A percentile compares a stretch with the other conserved stretches of the same genome.
phyloP scores from a whole-genome alignment of 169 alveolate genomes.

The Eimeria tenella region DNA sequence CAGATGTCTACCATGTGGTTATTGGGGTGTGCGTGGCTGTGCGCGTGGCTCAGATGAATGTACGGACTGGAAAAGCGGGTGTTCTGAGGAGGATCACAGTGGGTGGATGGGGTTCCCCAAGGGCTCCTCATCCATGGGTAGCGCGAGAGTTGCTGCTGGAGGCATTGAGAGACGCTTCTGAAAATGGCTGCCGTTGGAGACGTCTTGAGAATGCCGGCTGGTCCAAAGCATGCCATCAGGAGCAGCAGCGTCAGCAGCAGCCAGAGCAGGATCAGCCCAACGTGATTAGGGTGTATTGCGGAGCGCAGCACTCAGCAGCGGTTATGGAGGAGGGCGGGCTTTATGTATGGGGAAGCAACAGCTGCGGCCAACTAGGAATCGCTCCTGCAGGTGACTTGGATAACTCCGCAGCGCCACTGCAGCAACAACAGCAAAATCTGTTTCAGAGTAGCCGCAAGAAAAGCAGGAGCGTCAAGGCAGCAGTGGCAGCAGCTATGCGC shows the following conservation, averaged over 20 bases:
- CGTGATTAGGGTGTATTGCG: conserved; percentile 36
- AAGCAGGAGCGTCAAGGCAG: neutral
- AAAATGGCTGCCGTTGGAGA: too few relatives aligned
- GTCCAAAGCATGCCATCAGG: neutral
- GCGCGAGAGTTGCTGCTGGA: too few relatives aligned
- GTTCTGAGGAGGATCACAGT: too few relatives aligned
- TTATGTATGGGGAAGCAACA: conserved; percentile 37
- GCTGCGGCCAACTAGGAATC: conserved; percentile 44
- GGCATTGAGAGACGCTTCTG: too few relatives aligned
- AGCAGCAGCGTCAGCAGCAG: neutral
- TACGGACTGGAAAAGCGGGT: too few relatives aligned
- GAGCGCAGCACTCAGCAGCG: conserved; percentile 48
- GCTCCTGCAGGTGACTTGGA: neutral
- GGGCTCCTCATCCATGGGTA: too few relatives aligned
- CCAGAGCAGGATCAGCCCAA: neutral
- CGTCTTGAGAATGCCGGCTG: too few relatives aligned
- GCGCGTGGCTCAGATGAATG: too few relatives aligned
- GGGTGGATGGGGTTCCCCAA: too few relatives aligned
- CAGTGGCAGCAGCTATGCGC: conserved; percentile 7
- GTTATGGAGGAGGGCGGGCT: conserved; percentile 29
- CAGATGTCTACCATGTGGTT: too few relatives aligned
- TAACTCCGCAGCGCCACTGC: neutral
- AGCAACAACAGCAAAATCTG: neutral
- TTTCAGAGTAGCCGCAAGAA: neutral
- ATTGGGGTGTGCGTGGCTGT: too few relatives aligned